A percentile compares a stretch with the other conserved stretches of the same genome.
These are phyloP conservation scores for Trametes coccinea DNA, from an alignment of 768 basidiomycete species.

Conservation along the genomic window DNA sequence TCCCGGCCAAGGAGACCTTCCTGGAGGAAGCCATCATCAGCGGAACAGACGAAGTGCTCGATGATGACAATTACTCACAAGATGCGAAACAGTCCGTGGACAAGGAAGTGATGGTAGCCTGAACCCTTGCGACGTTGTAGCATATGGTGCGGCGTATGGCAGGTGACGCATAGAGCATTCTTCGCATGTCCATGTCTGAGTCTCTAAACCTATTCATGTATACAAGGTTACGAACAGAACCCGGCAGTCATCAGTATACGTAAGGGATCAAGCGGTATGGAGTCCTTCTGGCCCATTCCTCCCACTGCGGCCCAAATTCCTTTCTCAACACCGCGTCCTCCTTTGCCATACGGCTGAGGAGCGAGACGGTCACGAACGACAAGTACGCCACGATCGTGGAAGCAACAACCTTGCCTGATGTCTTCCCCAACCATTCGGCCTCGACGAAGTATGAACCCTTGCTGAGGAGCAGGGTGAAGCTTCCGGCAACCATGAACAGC, in stretches of 20 bases:
- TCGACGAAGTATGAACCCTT: background rate
- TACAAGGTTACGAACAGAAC: too few species aligned
- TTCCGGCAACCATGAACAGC: slow-evolving; percentile 1
- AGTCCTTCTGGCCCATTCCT: slow-evolving; percentile 3
- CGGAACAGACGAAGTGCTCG: too few species aligned
- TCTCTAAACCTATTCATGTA: too few species aligned
- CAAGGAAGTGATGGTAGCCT: too few species aligned
- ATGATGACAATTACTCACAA: too few species aligned
- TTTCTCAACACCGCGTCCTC: slow-evolving; percentile 13
- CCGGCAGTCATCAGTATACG: background rate
- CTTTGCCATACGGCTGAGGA: background rate
- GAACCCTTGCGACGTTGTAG: too few species aligned
- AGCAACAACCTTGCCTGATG: background rate
- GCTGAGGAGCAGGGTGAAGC: background rate
- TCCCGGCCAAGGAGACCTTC: too few species aligned
- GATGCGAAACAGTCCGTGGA: too few species aligned
- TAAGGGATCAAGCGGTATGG: slow-evolving; percentile 10
- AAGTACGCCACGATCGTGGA: background rate
- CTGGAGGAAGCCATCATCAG: too few species aligned
- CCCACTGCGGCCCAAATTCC: slow-evolving; percentile 14
- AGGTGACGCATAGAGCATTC: too few species aligned
- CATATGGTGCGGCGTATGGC: too few species aligned
- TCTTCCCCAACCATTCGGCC: background rate
- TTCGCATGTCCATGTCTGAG: too few species aligned
- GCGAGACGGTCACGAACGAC: background rate